Percentiles rank a stretch among this genome's conserved stretches.
Evolutionary conservation across 139 green algal species (phyloP).

Genomic region (Asterochloris sp.): DNA sequence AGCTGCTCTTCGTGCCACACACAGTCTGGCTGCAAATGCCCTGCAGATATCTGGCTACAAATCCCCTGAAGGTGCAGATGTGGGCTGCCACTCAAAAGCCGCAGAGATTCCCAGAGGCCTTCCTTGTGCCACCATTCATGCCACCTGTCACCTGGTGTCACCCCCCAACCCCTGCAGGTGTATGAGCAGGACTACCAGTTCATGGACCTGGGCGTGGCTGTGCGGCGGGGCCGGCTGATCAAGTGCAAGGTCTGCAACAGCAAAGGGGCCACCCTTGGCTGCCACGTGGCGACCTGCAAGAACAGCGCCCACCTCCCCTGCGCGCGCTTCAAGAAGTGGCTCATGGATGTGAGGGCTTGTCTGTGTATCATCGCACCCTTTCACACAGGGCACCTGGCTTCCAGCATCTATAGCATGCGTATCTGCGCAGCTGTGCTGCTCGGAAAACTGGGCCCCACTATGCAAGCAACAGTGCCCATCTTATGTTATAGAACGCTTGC

Average conservation of each 20-base stretch:
- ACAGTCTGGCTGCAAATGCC: not conserved
- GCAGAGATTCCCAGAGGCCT: too few species aligned
- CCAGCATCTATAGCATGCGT: not conserved
- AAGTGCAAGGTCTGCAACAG: constrained; percentile 49
- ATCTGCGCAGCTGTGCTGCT: not conserved
- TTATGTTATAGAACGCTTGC: not conserved
- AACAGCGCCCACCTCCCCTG: constrained; percentile 72
- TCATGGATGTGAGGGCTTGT: constrained; percentile 25
- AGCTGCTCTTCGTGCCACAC: not conserved
- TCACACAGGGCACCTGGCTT: not conserved
- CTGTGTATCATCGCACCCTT: not conserved
- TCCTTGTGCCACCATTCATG: not conserved
- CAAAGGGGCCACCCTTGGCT: constrained; percentile 75
- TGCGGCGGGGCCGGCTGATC: constrained; percentile 58
- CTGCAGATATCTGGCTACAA: not conserved
- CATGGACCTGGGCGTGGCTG: constrained; percentile 40
- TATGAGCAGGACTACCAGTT: constrained; percentile 16
- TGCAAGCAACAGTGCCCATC: too few species aligned
- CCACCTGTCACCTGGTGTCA: too few species aligned
- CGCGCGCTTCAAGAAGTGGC: constrained; percentile 32
- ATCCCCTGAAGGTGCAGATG: not conserved
- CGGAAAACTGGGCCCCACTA: not conserved
- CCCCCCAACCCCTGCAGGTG: constrained; percentile 17
- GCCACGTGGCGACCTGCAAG: constrained; percentile 57
- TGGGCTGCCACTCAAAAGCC: not conserved